Conservation (phyloP, 2,329 filamentous ascomycete genomes). For the Hirsutella rhossiliensis region DNA sequence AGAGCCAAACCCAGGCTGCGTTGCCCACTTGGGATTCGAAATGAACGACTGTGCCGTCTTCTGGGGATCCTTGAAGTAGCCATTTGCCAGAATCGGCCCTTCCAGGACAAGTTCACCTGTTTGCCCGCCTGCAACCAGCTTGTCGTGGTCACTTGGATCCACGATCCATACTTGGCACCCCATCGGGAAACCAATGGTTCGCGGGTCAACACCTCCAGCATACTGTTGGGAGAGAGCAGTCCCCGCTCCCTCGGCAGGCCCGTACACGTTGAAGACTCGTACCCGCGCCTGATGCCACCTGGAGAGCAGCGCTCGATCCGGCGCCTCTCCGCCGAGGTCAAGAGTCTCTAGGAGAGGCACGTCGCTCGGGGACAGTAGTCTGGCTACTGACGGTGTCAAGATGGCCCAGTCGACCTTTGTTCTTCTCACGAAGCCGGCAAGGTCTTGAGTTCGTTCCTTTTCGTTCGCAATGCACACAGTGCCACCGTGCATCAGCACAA, state of each 20-base stretch:
- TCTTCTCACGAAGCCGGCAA: slow-evolving; percentile 2
- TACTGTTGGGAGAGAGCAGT: not conserved
- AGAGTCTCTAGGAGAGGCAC: not conserved
- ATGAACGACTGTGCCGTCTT: slow-evolving; percentile 8
- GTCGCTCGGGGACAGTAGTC: not conserved
- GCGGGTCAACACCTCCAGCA: not conserved
- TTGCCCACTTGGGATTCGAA: slow-evolving; percentile 31
- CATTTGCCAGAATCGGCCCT: slow-evolving; percentile 10
- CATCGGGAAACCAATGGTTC: not conserved
- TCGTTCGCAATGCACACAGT: slow-evolving; percentile 3
- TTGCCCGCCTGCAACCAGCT: slow-evolving; percentile 7
- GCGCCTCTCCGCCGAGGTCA: not conserved
- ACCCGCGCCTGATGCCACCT: not conserved
- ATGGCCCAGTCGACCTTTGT: not conserved
- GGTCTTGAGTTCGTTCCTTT: not conserved
- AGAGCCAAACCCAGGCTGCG: not conserved
- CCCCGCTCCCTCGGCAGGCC: not conserved
- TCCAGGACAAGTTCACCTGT: slow-evolving; percentile 15
- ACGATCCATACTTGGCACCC: slow-evolving; percentile 9
- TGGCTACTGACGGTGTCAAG: slow-evolving; percentile 3
- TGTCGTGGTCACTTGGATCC: slow-evolving; percentile 5
- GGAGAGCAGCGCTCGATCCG: not conserved
- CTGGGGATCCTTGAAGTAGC: slow-evolving; percentile 10
- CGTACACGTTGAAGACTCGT: not conserved
- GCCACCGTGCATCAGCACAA: not conserved